Evolutionary conservation across 2,329 filamentous ascomycete species (phyloP).

Genomic region (Cordyceps sp.): DNA sequence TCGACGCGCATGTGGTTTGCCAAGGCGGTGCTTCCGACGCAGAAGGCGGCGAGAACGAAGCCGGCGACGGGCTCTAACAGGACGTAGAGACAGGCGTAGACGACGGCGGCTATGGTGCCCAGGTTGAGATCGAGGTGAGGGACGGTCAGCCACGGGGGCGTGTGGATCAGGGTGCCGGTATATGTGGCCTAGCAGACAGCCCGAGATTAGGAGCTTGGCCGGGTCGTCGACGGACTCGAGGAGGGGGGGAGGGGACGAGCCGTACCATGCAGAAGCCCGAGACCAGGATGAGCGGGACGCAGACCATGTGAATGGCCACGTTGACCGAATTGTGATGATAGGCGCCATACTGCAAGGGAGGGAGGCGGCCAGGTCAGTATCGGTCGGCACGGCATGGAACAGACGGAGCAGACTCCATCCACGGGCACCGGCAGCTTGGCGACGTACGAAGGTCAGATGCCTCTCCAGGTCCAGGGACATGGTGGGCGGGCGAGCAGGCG

Average conservation of each 20-base stretch:
- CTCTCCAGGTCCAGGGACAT: constrained; percentile 67
- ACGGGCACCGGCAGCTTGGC: too few relatives aligned
- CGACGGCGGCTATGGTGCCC: constrained; percentile 44
- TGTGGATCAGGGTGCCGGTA: constrained; percentile 43
- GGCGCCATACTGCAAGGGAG: constrained; percentile 54
- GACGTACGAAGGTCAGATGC: constrained; percentile 57
- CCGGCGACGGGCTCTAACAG: constrained; percentile 91
- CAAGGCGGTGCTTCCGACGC: constrained; percentile 58
- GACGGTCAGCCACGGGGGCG: constrained; percentile 49
- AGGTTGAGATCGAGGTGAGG: constrained; percentile 52
- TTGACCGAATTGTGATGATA: constrained; percentile 71
- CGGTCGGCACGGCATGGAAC: not conserved
- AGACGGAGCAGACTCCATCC: too few relatives aligned
- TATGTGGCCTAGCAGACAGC: constrained; percentile 35
- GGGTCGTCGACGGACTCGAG: too few relatives aligned
- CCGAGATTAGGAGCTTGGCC: constrained; percentile 1
- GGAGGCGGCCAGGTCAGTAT: not conserved
- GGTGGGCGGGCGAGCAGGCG: constrained; percentile 4
- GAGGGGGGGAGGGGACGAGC: constrained; percentile 4
- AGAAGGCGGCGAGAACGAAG: constrained; percentile 54
- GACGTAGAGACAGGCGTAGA: constrained; percentile 70
- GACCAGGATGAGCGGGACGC: constrained; percentile 60
- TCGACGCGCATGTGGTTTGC: constrained; percentile 58
- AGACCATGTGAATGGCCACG: constrained; percentile 62
- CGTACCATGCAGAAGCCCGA: constrained; percentile 57